A percentile compares a stretch with the other conserved stretches of the same genome.
Evolutionary conservation across 1,284 basidiomycete species (phyloP).

Genomic region (Clitocybe nebularis): DNA sequence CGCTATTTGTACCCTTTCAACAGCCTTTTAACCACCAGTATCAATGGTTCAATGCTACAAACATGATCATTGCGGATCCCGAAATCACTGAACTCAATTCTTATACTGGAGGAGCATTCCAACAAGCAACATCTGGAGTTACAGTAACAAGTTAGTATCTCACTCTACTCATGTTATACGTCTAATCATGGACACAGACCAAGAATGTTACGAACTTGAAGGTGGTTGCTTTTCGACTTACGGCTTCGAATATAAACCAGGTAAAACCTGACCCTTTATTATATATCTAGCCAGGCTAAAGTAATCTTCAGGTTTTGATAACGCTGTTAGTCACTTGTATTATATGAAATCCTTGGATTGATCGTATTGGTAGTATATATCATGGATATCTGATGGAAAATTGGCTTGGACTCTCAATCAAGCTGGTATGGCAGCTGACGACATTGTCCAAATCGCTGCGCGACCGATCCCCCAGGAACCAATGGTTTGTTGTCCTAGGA

Average conservation of each 20-base stretch:
- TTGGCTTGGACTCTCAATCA: conserved; percentile 75
- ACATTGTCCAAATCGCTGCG: conserved; percentile 60
- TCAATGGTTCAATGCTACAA: conserved; percentile 44
- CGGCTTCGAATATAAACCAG: conserved; percentile 53
- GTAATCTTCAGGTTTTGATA: conserved; percentile 37
- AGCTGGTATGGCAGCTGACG: conserved; percentile 70
- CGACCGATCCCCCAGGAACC: conserved; percentile 83
- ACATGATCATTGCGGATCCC: conserved; percentile 45
- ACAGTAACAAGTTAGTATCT: conserved; percentile 40
- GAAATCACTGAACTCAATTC: conserved; percentile 44
- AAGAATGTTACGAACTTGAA: conserved; percentile 45
- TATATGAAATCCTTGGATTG: background rate
- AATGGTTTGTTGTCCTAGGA: conserved; percentile 47
- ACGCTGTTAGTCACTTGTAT: conserved; percentile 29
- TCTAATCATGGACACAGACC: conserved; percentile 26
- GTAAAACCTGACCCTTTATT: conserved; percentile 21
- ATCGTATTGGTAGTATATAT: conserved; percentile 58
- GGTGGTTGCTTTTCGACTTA: conserved; percentile 45
- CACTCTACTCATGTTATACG: background rate
- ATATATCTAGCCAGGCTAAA: conserved; percentile 1
- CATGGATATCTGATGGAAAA: conserved; percentile 68
- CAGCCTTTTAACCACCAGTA: conserved; percentile 63
- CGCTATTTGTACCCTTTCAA: background rate
- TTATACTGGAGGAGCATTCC: conserved; percentile 60
- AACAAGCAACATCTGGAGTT: conserved; percentile 63